Conservation (phyloP, 345 rosid species). For the Aquilaria malaccensis region DNA sequence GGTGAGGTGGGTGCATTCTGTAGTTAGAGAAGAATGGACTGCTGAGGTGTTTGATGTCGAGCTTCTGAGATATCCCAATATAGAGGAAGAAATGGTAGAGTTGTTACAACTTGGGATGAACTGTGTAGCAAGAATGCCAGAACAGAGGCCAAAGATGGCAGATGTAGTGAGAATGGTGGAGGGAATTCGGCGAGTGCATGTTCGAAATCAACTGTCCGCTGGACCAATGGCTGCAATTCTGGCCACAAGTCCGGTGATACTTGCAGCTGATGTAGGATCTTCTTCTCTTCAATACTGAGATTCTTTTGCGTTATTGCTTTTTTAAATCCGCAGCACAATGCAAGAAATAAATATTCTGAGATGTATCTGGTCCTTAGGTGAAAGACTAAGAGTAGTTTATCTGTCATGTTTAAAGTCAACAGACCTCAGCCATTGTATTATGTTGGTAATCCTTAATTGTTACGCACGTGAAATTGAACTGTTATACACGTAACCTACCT, state of each 20-base stretch:
- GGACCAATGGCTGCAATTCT: slow-evolving; percentile 40
- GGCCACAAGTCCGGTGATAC: slow-evolving; percentile 33
- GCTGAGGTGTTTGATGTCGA: slow-evolving; percentile 90
- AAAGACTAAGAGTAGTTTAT: slow-evolving; percentile 17
- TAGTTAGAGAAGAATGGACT: slow-evolving; percentile 97
- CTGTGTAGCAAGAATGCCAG: slow-evolving; percentile 69
- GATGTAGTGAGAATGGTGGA: slow-evolving; percentile 65
- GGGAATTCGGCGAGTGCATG: slow-evolving; percentile 38
- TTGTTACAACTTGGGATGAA: slow-evolving; percentile 89
- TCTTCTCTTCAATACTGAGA: slow-evolving; percentile 25
- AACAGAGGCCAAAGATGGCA: slow-evolving; percentile 69
- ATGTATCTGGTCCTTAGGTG: slow-evolving; percentile 5
- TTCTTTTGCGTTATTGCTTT: slow-evolving; percentile 12
- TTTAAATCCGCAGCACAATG: background rate
- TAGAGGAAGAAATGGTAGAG: slow-evolving; percentile 98
- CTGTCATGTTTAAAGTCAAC: slow-evolving; percentile 11
- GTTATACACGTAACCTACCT: slow-evolving; percentile 3
- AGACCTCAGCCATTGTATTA: slow-evolving; percentile 9
- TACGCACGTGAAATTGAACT: slow-evolving; percentile 5
- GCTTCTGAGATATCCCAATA: slow-evolving; percentile 78
- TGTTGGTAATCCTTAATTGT: slow-evolving; percentile 5
- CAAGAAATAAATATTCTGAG: no score
- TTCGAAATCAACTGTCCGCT: slow-evolving; percentile 27
- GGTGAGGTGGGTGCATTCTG: slow-evolving; percentile 94
- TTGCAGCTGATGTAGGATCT: slow-evolving; percentile 29